Conservation (phyloP, 192 early-diverging fungal genomes). For the Mortierella alpina region DNA sequence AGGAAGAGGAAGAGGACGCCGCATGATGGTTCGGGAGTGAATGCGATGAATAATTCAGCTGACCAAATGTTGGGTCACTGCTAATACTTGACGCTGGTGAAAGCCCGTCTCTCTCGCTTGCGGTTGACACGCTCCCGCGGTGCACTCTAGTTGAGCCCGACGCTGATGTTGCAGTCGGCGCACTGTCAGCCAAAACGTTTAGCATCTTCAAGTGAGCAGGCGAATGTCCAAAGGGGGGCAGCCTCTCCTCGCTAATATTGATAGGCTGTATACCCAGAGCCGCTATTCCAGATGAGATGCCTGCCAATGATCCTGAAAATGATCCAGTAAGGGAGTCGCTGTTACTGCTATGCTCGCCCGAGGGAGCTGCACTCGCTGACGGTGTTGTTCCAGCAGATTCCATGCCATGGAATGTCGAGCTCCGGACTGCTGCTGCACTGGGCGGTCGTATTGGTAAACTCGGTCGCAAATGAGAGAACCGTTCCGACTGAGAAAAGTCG, state of each 20-base stretch:
- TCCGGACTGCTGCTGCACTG: slow-evolving; percentile 41
- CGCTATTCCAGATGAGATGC: slow-evolving; percentile 12
- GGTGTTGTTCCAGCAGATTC: slow-evolving; percentile 4
- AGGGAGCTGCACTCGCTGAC: no score
- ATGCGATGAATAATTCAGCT: background rate
- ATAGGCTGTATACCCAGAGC: slow-evolving; percentile 38
- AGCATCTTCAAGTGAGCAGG: slow-evolving; percentile 40
- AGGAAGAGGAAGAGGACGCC: slow-evolving; percentile 17
- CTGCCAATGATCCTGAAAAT: background rate
- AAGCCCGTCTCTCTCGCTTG: slow-evolving; percentile 26
- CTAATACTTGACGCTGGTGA: slow-evolving; percentile 39
- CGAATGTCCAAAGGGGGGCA: slow-evolving; percentile 50
- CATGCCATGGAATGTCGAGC: slow-evolving; percentile 52
- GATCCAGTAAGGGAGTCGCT: background rate
- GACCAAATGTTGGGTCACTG: slow-evolving; percentile 33
- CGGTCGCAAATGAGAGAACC: slow-evolving; percentile 37
- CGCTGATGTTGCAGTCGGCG: background rate
- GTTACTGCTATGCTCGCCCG: no score
- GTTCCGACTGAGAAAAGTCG: slow-evolving; percentile 45
- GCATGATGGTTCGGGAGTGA: slow-evolving; percentile 7
- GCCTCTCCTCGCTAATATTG: slow-evolving; percentile 49
- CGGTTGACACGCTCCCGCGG: slow-evolving; percentile 4
- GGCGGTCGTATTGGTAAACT: slow-evolving; percentile 41
- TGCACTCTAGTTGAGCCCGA: background rate
- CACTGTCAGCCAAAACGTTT: slow-evolving; percentile 23